Percentiles rank a stretch among this genome's conserved stretches.
Conservation (phyloP, 2,329 filamentous ascomycete genomes). For the Nothopassalora personata region DNA sequence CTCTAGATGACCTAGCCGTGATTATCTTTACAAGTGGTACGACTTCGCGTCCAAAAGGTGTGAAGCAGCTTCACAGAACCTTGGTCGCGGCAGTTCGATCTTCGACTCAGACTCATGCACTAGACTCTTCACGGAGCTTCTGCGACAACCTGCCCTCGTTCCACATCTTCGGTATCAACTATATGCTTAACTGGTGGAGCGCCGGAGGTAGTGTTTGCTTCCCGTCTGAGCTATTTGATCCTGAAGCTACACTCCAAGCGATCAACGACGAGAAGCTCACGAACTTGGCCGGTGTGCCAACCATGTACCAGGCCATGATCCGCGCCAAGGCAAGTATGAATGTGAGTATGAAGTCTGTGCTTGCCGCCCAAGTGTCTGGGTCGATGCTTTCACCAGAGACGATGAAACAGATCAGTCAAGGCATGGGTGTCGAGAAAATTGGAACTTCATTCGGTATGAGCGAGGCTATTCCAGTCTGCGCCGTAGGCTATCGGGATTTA, state of each 20-base stretch:
- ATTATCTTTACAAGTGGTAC: slow-evolving; percentile 7
- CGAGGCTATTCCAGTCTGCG: background rate
- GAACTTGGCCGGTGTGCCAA: background rate
- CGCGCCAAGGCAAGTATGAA: background rate
- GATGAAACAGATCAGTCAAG: background rate
- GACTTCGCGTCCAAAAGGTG: slow-evolving; percentile 1
- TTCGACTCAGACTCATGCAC: background rate
- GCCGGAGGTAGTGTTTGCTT: background rate
- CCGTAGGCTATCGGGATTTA: background rate
- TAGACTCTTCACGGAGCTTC: background rate
- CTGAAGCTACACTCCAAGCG: background rate
- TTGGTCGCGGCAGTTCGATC: background rate
- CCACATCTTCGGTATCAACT: background rate
- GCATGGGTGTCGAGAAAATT: background rate
- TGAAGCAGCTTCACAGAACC: background rate
- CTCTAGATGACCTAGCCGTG: background rate
- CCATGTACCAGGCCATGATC: background rate
- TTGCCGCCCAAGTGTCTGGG: background rate
- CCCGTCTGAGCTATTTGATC: background rate
- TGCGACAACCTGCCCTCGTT: slow-evolving; percentile 1
- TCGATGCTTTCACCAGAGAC: background rate
- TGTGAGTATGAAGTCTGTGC: background rate
- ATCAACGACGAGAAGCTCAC: background rate
- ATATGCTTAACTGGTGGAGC: background rate
- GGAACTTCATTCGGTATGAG: slow-evolving; percentile 1